A percentile compares a stretch with the other conserved stretches of the same genome.
These are phyloP conservation scores for Phytophthora idaei DNA, from an alignment of 352 stramenopile species.

Conservation along the genomic window DNA sequence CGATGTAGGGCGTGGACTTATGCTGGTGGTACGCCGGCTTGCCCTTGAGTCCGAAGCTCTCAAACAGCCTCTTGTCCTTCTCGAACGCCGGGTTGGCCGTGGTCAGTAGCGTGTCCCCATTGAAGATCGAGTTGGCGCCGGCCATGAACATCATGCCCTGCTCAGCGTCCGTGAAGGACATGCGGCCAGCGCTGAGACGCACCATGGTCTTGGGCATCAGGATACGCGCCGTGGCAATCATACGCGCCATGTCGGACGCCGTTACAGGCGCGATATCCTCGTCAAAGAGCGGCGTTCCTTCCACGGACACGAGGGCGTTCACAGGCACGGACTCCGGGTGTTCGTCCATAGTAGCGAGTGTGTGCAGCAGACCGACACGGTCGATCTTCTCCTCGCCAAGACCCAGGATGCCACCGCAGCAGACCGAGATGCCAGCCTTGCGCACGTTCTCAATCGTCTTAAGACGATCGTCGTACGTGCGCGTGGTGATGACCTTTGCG, in stretches of 20 bases:
- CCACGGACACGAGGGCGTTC: conserved; percentile 96
- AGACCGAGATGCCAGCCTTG: conserved; percentile 97
- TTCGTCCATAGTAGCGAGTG: conserved; percentile 94
- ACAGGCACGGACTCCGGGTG: conserved; percentile 98
- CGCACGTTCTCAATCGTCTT: conserved; percentile 97
- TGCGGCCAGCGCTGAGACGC: conserved; percentile 94
- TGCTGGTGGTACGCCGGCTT: conserved; percentile 95
- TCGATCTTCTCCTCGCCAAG: conserved; percentile 95
- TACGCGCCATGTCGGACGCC: conserved; percentile 97
- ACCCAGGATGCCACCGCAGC: conserved; percentile 97
- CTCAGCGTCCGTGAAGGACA: conserved; percentile 96
- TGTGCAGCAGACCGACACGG: conserved; percentile 95
- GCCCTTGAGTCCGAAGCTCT: conserved; percentile 94
- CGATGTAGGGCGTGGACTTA: conserved; percentile 82
- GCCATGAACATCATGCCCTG: conserved; percentile 98
- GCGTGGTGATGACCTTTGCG: conserved; percentile 95
- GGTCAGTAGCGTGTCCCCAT: conserved; percentile 97
- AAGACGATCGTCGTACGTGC: conserved; percentile 97
- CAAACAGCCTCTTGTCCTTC: conserved; percentile 94
- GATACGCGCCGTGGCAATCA: conserved; percentile 97
- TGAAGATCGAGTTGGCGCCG: conserved; percentile 99
- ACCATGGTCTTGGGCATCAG: conserved; percentile 99
- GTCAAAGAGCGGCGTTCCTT: conserved; percentile 95
- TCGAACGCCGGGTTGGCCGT: conserved; percentile 97
- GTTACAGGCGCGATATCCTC: conserved; percentile 88